A percentile compares a stretch with the other conserved stretches of the same genome.
These are phyloP conservation scores for Fusarium xylarioides DNA, from an alignment of 2,329 filamentous ascomycete genomes.

Conservation along the genomic window DNA sequence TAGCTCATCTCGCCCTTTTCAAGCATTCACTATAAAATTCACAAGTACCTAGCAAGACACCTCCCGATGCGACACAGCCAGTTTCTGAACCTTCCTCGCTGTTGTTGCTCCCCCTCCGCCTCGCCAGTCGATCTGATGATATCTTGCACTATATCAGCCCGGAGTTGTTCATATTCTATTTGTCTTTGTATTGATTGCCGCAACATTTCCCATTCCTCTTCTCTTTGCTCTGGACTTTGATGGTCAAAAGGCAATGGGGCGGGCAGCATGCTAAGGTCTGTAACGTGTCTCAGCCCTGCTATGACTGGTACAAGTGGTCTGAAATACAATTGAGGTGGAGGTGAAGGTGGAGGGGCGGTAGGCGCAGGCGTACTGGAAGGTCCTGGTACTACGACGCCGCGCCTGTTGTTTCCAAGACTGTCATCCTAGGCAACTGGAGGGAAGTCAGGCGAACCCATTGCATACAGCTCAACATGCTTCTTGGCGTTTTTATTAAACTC, in stretches of 20 bases:
- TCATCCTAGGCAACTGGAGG: constrained; percentile 36
- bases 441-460: constrained; percentile 57
- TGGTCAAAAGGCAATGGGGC: not conserved
- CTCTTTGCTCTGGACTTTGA: not conserved
- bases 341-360: too few species aligned
- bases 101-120: not conserved
- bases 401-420: not conserved
- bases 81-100: not conserved
- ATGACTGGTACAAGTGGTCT: not conserved
- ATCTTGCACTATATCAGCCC: not conserved
- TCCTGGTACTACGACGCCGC: not conserved
- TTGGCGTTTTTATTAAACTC: constrained; percentile 79
- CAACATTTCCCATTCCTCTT: not conserved
- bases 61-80: not conserved
- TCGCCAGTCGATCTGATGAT: not conserved
- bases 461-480: constrained; percentile 79
- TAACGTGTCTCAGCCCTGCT: not conserved
- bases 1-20: not conserved
- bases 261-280: too few species aligned
- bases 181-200: not conserved
- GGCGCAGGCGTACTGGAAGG: not conserved
- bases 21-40: not conserved
- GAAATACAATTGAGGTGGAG: not conserved
- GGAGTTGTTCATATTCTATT: not conserved
- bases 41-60: not conserved